Evolutionary conservation across 2,329 filamentous ascomycete genomes (phyloP), one percentile per base, ranked within the genome.

Genomic region (Exophiala sideris): DNA sequence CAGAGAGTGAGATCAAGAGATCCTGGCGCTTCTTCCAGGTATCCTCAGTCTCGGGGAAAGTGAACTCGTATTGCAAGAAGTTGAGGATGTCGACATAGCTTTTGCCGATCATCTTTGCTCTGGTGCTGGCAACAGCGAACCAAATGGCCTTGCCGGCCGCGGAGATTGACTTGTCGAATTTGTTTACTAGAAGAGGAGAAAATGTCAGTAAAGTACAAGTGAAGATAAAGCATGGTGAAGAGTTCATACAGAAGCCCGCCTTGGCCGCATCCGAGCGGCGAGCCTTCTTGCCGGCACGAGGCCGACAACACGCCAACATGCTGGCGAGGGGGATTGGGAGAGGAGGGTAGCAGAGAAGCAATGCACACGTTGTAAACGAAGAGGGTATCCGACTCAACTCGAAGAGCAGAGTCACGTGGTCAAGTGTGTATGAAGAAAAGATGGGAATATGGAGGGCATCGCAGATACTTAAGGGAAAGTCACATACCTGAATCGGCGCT

Each of bases 21-120:
- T 56, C 57, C 39, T 62, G 56, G 32, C 62, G 60, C 32, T 53
- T 53, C 45, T 61, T 61, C 62, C 62, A 64, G 52, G 48, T 62
- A 34, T 62, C 55, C 47, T 64, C 62, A 8, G 45, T 57, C 45
- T 62, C 60, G 12, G 53, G 49, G 46, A 49, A 45, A 45, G 54
- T 54, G 48, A 60, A 52, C 36, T 64, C 60, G 34, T 51, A 49
- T 12, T 58, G 57, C 48, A 59, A 42, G 38, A 59, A 52, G 24
- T 56, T 59, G 52, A 62, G 58, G 32, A 60, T 45, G 36, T 60
- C 60, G 20, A 45, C 39, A 53, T 54, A 58, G 44, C 45, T 53
- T 35, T 52, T 53, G 48, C 51, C 55, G 41, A 58, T 42, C 58
- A 60, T 57, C 32, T 56, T 57, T 56, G 55, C 52, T 54, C 57